Base-by-base conservation (phyloP, 805 yeast species). In the Kregervanrija pseudodelftensis region DNA sequence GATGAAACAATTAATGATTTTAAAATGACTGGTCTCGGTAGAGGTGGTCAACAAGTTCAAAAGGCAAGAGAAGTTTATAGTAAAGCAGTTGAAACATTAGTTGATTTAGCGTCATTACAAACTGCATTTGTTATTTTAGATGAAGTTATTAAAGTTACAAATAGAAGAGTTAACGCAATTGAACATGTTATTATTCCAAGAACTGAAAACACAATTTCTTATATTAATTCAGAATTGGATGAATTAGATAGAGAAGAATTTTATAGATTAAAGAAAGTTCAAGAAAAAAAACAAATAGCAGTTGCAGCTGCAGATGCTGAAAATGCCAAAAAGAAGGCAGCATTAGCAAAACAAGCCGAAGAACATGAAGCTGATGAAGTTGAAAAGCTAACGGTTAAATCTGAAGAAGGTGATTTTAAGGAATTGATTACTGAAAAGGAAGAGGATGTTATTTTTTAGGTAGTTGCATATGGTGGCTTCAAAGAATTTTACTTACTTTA, bases 41-140 rank as follows among this genome's bases (percentile, higher is more conserved):
- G 97, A 65, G 99, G 99, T 67, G 98, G 99, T 52, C 98, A 91
- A 67, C 98, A 91, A 64, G 95, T 91, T 44, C 95, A 86, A 66
- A 84, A 83, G 65, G 97, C 98, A 46, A 89, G 90, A 66, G 77
- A 78, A 53, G 95, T 93, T 17, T 93, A 93, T 66, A 82, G 96
- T 33, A 86, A 82, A 59, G 96, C 96, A 11, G 97, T 93, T n/a
- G 98, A 93, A 67, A 89, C 97, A 0, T 74, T 91, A 51, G 97
- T 91, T 31, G 97, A 89, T 62, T 74, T 91, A 54, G 99, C 99
- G 0, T 88, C 97, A 11, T 72, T 93, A 59, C 99, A 91, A 65
- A 91, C 98, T 5, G 98, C 98, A 2, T 91, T 91, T 63, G 88
- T 93, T 45, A 91, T 91, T 54, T 76, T 91, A 58, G 99, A 93